phyloP scores from a whole-genome alignment of 768 basidiomycete genomes.

The Rhodotorula paludigena region DNA sequence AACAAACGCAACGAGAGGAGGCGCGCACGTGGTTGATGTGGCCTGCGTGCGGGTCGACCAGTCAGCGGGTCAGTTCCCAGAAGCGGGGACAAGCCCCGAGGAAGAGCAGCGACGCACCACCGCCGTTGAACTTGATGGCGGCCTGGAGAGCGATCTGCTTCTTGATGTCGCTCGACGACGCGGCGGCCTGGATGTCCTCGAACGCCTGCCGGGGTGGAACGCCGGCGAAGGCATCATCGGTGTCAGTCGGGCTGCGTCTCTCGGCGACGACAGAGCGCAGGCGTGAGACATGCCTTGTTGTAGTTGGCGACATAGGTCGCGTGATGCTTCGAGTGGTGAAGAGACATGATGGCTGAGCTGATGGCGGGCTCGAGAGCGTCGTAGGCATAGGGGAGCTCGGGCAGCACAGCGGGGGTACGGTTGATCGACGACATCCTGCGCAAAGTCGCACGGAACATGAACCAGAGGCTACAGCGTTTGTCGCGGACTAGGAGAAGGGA shows the following conservation, averaged over 20 bases:
- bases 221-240: not conserved
- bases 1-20: too few relatives aligned
- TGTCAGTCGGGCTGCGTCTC: not conserved
- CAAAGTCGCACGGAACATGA: slow-evolving; percentile 7
- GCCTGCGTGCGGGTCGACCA: slow-evolving; percentile 47
- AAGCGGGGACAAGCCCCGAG: slow-evolving; percentile 49
- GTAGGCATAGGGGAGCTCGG: slow-evolving; percentile 72
- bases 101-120: slow-evolving; percentile 50
- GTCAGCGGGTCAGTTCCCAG: not conserved
- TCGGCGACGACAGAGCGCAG: not conserved
- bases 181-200: slow-evolving; percentile 62
- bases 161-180: slow-evolving; percentile 57
- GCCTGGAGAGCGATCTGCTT: slow-evolving; percentile 78
- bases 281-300: slow-evolving; percentile 53
- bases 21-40: slow-evolving; percentile 76
- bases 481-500: too few relatives aligned
- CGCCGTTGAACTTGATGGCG: slow-evolving; percentile 97
- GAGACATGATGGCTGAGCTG: slow-evolving; percentile 77
- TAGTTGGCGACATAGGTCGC: slow-evolving; percentile 86
- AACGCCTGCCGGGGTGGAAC: slow-evolving; percentile 55
- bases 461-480: not conserved
- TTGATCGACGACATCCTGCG: slow-evolving; percentile 22
- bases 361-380: slow-evolving; percentile 90
- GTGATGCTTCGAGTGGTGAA: slow-evolving; percentile 52
- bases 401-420: slow-evolving; percentile 55